Base-by-base conservation (phyloP, 441 rosid genomes). In the Geranium incanum region DNA sequence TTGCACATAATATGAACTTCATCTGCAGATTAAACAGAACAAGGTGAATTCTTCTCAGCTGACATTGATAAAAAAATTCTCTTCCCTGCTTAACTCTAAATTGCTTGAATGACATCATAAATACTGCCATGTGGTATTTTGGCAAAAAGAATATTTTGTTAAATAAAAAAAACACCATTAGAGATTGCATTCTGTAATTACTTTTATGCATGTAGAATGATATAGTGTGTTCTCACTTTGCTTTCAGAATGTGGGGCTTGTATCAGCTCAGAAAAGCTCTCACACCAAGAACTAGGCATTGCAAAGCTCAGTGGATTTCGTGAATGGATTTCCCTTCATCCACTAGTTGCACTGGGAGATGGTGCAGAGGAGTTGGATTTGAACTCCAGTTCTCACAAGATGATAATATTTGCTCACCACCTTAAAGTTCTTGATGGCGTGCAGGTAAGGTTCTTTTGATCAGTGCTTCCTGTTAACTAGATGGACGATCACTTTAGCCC, bases 391-490 rank as follows among this genome's bases (percentile, higher is more conserved):
- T 80, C 84, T 72, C 83, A 75, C 64, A 94, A 94, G 77, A 94
- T 89, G 97, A 84, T 94, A 69, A 82, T 94, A 77, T 94, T 94
- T 84, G 99, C 89, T 63, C 97, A 94, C 84, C 99, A 94, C 78
- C 97, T 82, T 77, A 92, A 86, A 86, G 99, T 94, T 83, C 93
- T 94, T 66, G 88, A 94, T 82, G 88, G 95, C 72, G 82, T 94
- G 72, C 97, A 94, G 91, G 99, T 94, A 50, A 78, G 84, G 77
- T 67, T 76, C 59, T 69, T 72, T 65, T 45, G 37, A 65, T 64
- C 45, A 37, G 72, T 70, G 23, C 71, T 33, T 65, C 28, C 11
- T 36, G 15, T 59, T 36, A 60, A 19, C 36, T 60, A 60, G 36
- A 60, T 59, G 65, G 65, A 3, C 18, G 36, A 60, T 19, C 12